These are phyloP conservation scores for Globisporangium camurandrum DNA, from an alignment of 352 stramenopile species.

Conservation along the genomic window DNA sequence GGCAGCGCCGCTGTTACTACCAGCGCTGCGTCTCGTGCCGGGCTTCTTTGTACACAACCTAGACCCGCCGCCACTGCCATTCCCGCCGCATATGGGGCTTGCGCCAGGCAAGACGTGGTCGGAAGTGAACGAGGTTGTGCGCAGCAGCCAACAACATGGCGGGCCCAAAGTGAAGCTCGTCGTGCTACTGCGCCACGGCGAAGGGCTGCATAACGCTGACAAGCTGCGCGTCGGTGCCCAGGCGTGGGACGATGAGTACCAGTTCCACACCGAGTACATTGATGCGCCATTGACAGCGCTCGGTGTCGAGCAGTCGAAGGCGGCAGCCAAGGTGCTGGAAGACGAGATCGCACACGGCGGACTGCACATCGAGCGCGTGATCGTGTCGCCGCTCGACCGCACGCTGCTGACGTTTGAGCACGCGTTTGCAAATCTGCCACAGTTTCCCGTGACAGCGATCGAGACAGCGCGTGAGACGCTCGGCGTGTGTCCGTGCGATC, in stretches of 20 bases:
- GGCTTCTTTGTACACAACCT: conserved; percentile 26
- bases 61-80: conserved; percentile 1
- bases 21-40: conserved; percentile 20
- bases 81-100: conserved; percentile 19
- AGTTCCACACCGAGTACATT: conserved; percentile 42
- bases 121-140: conserved; percentile 22
- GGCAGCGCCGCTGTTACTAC: too few relatives aligned
- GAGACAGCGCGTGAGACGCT: conserved; percentile 59
- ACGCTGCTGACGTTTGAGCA: conserved; percentile 54
- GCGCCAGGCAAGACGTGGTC: conserved; percentile 19
- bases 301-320: conserved; percentile 18
- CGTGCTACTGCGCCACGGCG: conserved; percentile 56
- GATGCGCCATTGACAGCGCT: conserved; percentile 44
- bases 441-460: conserved; percentile 39
- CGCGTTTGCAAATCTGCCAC: conserved; percentile 19
- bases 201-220: conserved; percentile 62
- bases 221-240: conserved; percentile 42
- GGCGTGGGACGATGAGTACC: conserved; percentile 41
- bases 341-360: neutral
- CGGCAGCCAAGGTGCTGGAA: conserved; percentile 3
- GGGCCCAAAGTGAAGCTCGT: conserved; percentile 24
- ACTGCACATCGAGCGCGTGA: conserved; percentile 33
- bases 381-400: conserved; percentile 61
- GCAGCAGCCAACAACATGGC: conserved; percentile 4
- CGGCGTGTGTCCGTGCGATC: conserved; percentile 56